Percentiles rank a stretch among this genome's conserved stretches.
Evolutionary conservation across 2,329 filamentous ascomycete genomes (phyloP).

Genomic region (Fusarium agapanthi): DNA sequence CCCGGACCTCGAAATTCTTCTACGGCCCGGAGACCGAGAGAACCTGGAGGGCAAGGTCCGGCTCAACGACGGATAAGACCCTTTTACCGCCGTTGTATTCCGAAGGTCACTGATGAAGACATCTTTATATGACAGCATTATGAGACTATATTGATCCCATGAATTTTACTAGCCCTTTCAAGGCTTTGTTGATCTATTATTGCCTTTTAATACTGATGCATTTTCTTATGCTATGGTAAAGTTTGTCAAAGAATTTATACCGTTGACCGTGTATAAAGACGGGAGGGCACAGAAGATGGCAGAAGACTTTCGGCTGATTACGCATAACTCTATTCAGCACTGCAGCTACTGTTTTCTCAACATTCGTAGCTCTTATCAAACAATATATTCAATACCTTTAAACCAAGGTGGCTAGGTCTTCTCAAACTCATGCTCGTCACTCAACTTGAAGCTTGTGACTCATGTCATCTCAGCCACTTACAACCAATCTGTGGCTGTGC

Average conservation of each 20-base stretch:
- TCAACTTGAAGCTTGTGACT: not conserved
- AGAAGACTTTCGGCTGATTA: not conserved
- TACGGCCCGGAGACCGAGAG: slow-evolving; percentile 31
- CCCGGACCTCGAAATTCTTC: slow-evolving; percentile 37
- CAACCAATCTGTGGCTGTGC: slow-evolving; percentile 17
- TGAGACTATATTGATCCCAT: no score
- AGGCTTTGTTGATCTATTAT: not conserved
- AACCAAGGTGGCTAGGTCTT: not conserved
- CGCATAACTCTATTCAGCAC: not conserved
- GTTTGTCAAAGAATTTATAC: not conserved
- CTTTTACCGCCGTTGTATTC: not conserved
- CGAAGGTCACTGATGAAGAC: not conserved
- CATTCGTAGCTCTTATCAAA: not conserved
- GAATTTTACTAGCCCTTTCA: no score
- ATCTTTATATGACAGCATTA: not conserved
- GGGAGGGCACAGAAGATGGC: not conserved
- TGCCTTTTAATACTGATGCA: not conserved
- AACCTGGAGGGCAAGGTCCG: slow-evolving; percentile 15
- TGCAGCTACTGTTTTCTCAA: not conserved
- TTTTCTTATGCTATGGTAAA: not conserved
- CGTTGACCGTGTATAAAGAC: not conserved
- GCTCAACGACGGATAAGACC: slow-evolving; percentile 19
- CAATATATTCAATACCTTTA: not conserved
- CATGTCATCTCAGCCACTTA: slow-evolving; percentile 16
- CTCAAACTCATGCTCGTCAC: not conserved